phyloP scores from a whole-genome alignment of 2,329 filamentous ascomycete genomes.

The Grosmannia penicillata region DNA sequence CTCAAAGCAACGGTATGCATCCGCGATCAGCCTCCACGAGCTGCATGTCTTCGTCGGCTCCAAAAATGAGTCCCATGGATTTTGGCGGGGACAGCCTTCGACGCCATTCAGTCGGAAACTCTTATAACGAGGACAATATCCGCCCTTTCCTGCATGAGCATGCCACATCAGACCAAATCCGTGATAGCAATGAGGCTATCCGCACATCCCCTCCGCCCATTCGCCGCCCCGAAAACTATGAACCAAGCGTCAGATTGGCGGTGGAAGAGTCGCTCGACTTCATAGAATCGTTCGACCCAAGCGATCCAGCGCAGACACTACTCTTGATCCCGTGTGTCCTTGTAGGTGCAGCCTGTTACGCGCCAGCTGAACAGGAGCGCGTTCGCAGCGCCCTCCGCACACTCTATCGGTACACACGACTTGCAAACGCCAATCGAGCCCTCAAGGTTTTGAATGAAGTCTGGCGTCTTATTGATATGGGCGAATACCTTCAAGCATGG shows the following conservation, averaged over 20 bases:
- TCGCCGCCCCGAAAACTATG: constrained; percentile 31
- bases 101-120: constrained; percentile 11
- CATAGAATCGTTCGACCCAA: constrained; percentile 38
- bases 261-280: constrained; percentile 42
- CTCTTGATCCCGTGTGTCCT: constrained; percentile 45
- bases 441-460: constrained; percentile 39
- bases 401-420: constrained; percentile 42
- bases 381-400: constrained; percentile 33
- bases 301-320: constrained; percentile 43
- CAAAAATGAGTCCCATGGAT: constrained; percentile 6
- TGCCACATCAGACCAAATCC: background rate
- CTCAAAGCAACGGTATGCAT: constrained; percentile 14
- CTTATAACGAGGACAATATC: constrained; percentile 4
- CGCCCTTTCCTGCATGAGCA: constrained; percentile 3
- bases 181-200: constrained; percentile 2
- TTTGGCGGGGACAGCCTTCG: constrained; percentile 4
- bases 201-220: constrained; percentile 28
- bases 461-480: constrained; percentile 43
- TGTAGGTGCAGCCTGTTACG: constrained; percentile 45
- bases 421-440: constrained; percentile 41
- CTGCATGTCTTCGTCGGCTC: constrained; percentile 19
- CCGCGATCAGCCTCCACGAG: constrained; percentile 17
- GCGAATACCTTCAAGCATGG: constrained; percentile 45
- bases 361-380: constrained; percentile 33
- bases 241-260: constrained; percentile 35